Base-by-base conservation (phyloP, 495 filamentous ascomycete genomes). In the Penicillium paxilli region DNA sequence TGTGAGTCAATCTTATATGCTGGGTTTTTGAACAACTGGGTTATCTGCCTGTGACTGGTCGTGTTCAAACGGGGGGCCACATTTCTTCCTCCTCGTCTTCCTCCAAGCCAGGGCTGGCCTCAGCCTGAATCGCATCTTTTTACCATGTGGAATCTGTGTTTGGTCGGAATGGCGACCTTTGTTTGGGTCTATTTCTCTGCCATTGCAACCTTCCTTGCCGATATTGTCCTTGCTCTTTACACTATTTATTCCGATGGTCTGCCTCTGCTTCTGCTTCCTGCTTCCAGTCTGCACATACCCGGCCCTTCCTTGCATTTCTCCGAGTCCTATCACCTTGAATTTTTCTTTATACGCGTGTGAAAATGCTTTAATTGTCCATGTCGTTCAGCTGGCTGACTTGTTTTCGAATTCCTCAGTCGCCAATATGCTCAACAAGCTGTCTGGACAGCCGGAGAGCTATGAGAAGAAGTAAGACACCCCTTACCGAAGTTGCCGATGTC, bases 391-490 rank as follows among this genome's bases (percentile, higher is more conserved):
- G 44, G 59, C 77, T 80, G 49, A 81, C 60, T 14, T 23, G 37
- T 46, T n/a, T 44, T 40, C 51, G 4, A 19, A 38, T 38, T n/a
- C 24, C 58, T 30, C 64, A 96, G 92, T 97, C 70, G 77, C 89
- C 49, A 88, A 80, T 63, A 96, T 98, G 89, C 81, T 99, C 62
- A 97, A 93, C 77, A 96, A 96, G 83, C 88, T 99, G 60, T 90
- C 92, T 57, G 93, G 93, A 64, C 94, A 99, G 79, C 94, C 94
- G 48, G 90, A 96, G 64, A 96, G 88, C 77, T 99, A 99, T 76
- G 94, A 98, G 72, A 96, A 91, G 73, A 99, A 99, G 90, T 96
- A 69, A 61, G 80, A 37, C 0, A 46, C 47, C 20, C 22, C 14
- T 28, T 49, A 42, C 35, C 37, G 1, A 50, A 37, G 17, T 38